Base-by-base conservation (phyloP, 2,329 filamentous ascomycete genomes). In the Phaeophleospora eucalypticola region DNA sequence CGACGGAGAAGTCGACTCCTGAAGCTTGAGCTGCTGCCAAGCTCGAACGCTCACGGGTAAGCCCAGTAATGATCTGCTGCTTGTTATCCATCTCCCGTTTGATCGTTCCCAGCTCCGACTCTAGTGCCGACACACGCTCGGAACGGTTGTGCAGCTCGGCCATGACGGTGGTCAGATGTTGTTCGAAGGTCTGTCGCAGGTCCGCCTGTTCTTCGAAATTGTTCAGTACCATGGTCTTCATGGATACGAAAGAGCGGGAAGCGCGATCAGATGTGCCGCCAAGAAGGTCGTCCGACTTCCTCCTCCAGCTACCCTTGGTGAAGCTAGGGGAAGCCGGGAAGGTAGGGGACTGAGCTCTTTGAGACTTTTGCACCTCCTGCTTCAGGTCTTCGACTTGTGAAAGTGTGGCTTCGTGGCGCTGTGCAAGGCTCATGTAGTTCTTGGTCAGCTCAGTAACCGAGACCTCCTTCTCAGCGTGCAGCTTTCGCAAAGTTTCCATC, bases 81-180 rank as follows among this genome's bases (percentile, higher is more conserved):
- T 98, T 98, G 53, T 81, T 84, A 64, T 98, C 93, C 85, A 97
- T 95, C 68, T 98, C 93, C 72, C 89, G 95, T 73, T 88, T 93
- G 17, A 89, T 81, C 3, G 82, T 83, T 19, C 83, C 75, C 46
- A 96, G 80, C 58, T 95, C 91, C 4, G 83, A 82, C 67, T 98
- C 93, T 12, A 98, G 76, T 59, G 90, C 84, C 62, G 94, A 87
- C 43, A 96, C 90, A 20, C 90, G 83, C 66, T 97, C 90, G 33
- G 90, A 90, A 35, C 90, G 83, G 8, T 78, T 78, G 55, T 95
- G 86, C 27, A 98, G 76, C 65, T 98, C 93, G 59, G 93, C 87
- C 83, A 96, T 91, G 48, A 91, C 89, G 2, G 88, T 80, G 62
- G 93, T 93, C 35, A 98, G 73, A 64, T 95, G 94, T 39, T 93